Evolutionary conservation across 129 eudicot genomes (phyloP).

Genomic region (Deinandra increscens): DNA sequence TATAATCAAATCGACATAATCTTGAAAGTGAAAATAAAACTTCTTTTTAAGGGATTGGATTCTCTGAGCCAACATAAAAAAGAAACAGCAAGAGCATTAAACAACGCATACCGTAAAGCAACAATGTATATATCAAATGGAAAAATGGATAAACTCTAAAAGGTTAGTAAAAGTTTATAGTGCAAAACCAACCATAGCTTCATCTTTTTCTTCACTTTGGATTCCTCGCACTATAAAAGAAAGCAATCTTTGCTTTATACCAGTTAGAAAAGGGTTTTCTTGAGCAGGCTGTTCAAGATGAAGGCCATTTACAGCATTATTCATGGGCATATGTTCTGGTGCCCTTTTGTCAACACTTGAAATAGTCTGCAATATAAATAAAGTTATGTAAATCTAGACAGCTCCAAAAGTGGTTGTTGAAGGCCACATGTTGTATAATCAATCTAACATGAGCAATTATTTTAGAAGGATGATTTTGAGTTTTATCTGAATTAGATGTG

Average conservation of each 20-base stretch:
- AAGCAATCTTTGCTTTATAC: slow-evolving; percentile 90
- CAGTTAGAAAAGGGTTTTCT: slow-evolving; percentile 64
- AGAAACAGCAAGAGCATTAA: slow-evolving; percentile 11
- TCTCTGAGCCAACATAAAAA: slow-evolving; percentile 53
- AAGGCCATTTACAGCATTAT: slow-evolving; percentile 44
- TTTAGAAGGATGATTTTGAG: neutral
- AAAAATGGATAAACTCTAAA: slow-evolving; percentile 6
- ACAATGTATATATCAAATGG: neutral
- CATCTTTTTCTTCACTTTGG: slow-evolving; percentile 87
- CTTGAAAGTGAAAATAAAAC: slow-evolving; percentile 94
- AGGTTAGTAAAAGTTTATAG: slow-evolving; percentile 18
- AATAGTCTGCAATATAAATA: slow-evolving; percentile 38
- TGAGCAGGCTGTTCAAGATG: slow-evolving; percentile 38
- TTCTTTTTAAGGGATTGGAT: slow-evolving; percentile 90
- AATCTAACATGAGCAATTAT: neutral
- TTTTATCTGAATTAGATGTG: neutral
- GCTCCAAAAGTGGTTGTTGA: neutral
- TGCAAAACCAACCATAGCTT: slow-evolving; percentile 57
- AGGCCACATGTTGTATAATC: slow-evolving; percentile 1
- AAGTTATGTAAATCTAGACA: slow-evolving; percentile 13
- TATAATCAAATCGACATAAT: slow-evolving; percentile 86
- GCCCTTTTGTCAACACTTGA: slow-evolving; percentile 41
- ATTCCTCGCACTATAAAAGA: slow-evolving; percentile 83
- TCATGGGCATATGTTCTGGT: slow-evolving; percentile 34
- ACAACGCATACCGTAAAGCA: slow-evolving; percentile 15